Evolutionary conservation across 2,329 filamentous ascomycete genomes (phyloP), one percentile per base, ranked within the genome.

Genomic region (Coccinonectria pachysandricola): DNA sequence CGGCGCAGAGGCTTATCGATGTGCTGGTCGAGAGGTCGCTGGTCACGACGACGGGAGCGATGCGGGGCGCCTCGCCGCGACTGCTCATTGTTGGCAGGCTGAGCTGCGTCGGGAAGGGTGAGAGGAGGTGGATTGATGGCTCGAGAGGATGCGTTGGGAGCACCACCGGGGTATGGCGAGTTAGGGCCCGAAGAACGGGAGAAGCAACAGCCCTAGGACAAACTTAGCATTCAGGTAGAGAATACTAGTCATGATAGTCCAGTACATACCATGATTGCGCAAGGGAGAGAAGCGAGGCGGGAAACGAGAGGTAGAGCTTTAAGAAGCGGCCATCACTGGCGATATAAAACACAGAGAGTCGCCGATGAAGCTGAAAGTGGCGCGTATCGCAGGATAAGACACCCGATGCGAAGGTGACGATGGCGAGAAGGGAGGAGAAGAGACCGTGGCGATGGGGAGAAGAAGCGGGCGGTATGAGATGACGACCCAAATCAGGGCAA

Each of bases 1-100:
- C 64, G 65, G 22, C 69, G 68, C 19, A 87, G 59, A 1, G 79
- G 78, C 40, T 71, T 70, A 45, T 84, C 81, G 48, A 80, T 79
- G 48, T 80, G 78, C 43, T 79, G 68, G 23, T 64, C 62, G 5
- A 76, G 60, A 3, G 67, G 62, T 13, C 52, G 53, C 19, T 48
- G 49, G 23, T 57, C 48, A 21, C 51, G 57, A 24, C 49, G 51
- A 12, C 50, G 54, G 23, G 47, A 49, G 27, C 47, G 50, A 10
- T 39, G 38, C 35, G 46, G 31, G 21, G 42, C 20, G 30, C 32
- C 27, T n/a, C n/a, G n/a, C n/a, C n/a, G n/a, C n/a, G n/a, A n/a
- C n/a, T n/a, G n/a, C n/a, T n/a, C n/a, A n/a, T n/a, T n/a, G n/a
- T n/a, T n/a, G n/a, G n/a, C n/a, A 23, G 31, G 24, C 28, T 43